These are phyloP conservation scores for Geotrichum siamense DNA, from an alignment of 1,139 yeast genomes.

Conservation along the genomic window DNA sequence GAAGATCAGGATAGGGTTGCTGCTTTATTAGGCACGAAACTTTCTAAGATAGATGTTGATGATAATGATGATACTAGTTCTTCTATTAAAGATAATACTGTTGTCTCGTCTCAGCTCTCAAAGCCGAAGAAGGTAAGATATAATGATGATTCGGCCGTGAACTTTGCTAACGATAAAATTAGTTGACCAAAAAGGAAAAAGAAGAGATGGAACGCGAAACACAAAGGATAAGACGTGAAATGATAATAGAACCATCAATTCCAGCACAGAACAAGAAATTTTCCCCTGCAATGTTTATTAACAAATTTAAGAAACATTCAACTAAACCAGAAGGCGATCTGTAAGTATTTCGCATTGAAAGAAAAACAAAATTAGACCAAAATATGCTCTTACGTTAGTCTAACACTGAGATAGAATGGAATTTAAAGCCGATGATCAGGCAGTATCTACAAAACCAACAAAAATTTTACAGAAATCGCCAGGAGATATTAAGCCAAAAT, in stretches of 20 bases:
- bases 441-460: too few species aligned
- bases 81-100: not conserved
- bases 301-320: conserved; percentile 16
- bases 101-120: not conserved
- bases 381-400: too few species aligned
- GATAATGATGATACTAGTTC: not conserved
- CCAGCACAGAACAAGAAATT: conserved; percentile 21
- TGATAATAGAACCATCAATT: conserved; percentile 28
- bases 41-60: too few species aligned
- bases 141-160: not conserved
- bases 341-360: too few species aligned
- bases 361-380: too few species aligned
- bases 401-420: too few species aligned
- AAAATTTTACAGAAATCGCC: too few species aligned
- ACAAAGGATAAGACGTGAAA: conserved; percentile 28
- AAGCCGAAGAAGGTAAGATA: conserved; percentile 1
- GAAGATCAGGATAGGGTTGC: not conserved
- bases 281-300: conserved; percentile 26
- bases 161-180: not conserved
- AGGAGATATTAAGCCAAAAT: conserved; percentile 2
- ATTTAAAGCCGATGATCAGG: too few species aligned
- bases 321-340: not conserved
- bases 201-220: conserved; percentile 32
- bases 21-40: not conserved
- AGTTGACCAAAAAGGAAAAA: conserved; percentile 27